Evolutionary conservation across 805 yeast genomes (phyloP), one percentile per base, ranked within the genome.

Genomic region (Yarrowia sp.): DNA sequence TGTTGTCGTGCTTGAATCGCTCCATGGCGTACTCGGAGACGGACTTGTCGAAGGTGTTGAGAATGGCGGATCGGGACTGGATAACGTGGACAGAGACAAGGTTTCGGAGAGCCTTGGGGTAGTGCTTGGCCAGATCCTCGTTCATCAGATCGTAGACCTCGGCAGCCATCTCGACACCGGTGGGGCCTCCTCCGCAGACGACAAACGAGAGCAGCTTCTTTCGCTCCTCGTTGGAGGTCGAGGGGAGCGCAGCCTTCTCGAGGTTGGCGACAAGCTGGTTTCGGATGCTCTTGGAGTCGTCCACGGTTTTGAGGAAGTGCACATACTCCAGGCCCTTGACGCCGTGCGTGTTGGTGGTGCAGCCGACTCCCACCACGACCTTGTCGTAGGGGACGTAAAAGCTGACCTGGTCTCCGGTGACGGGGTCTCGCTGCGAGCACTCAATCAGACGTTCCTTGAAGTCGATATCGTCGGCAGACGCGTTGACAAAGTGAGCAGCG

Each of bases 131-230:
- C 67, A 85, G 72, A 69, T 85, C 90, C 71, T 85, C 89, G 69
- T 84, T 84, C 69, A 85, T 74, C 67, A 85, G 71, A 68, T 85
- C 90, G 66, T 76, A 84, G 27, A 85, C 80, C 72, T 85, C 90
- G 31, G 90, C 88, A 29, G 90, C 90, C 67, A 85, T 80, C 70
- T 85, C 90, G 33, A 84, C 87, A 67, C 90, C 90, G 0, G 90
- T 85, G 61, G 90, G 88, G 44, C 90, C 90, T 64, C 89, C 90
- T 65, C 90, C 90, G 71, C 88, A 84, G 32, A 85, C 81, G 13
- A 84, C 88, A 71, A 85, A 84, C 59, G 85, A 80, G 49, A 85
- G 75, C 64, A 85, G 71, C 63, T 78, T 79, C 68, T 82, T 82
- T 66, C 89, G 80, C 68, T 85, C 88, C 46, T 79, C 86, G 65